phyloP scores from a whole-genome alignment of 2,329 filamentous ascomycete species.

The Chrysoporthe austroafricana region DNA sequence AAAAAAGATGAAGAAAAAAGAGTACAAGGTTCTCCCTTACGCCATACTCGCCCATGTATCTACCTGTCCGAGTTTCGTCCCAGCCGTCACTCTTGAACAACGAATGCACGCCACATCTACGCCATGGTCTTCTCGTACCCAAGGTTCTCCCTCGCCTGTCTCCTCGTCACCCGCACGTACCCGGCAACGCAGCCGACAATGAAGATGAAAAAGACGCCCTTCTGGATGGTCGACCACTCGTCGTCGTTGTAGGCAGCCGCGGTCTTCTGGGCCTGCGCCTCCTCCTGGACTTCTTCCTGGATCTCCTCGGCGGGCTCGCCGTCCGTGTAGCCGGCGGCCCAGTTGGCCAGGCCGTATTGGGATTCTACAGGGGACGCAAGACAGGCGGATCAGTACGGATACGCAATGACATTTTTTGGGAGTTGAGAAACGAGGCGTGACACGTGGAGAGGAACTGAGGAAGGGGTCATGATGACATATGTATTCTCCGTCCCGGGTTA shows the following conservation, averaged over 20 bases:
- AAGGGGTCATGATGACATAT: constrained; percentile 15
- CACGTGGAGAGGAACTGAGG: not conserved
- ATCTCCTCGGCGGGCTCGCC: constrained; percentile 35
- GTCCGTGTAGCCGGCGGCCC: constrained; percentile 41
- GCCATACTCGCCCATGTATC: not conserved
- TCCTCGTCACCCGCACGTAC: constrained; percentile 49
- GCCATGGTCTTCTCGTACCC: constrained; percentile 51
- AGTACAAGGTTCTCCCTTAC: not conserved
- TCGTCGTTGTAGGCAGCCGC: constrained; percentile 32
- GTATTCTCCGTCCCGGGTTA: constrained; percentile 8
- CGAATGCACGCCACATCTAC: constrained; percentile 32
- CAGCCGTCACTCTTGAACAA: not conserved
- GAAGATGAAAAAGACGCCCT: constrained; percentile 54
- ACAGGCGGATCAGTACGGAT: constrained; percentile 38
- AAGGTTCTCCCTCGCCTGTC: constrained; percentile 36
- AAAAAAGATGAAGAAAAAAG: not conserved
- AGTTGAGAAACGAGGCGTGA: constrained; percentile 23
- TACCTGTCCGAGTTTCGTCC: not conserved
- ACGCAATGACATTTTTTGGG: constrained; percentile 20
- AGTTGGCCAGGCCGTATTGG: constrained; percentile 42
- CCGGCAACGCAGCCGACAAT: constrained; percentile 50
- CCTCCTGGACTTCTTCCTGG: constrained; percentile 27
- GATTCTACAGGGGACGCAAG: constrained; percentile 37
- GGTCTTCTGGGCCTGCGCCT: constrained; percentile 11
- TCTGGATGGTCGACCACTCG: constrained; percentile 51